Evolutionary conservation across 805 yeast species (phyloP).

Genomic region (Saccharomycopsis babjevae): DNA sequence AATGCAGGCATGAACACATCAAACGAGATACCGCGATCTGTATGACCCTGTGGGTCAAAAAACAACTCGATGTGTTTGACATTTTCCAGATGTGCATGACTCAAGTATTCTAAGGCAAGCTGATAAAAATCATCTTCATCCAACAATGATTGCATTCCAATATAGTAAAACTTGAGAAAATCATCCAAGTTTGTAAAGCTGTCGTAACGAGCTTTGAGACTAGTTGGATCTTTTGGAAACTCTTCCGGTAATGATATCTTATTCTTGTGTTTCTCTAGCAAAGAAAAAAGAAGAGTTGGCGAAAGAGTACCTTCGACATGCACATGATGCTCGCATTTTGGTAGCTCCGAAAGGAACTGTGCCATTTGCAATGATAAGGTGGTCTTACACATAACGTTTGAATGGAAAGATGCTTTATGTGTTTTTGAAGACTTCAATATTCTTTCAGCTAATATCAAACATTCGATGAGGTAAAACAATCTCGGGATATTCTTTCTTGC

Average conservation of each 20-base stretch:
- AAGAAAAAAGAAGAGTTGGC: conserved; percentile 59
- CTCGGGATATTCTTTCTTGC: too few relatives aligned
- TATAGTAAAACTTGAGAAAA: conserved; percentile 67
- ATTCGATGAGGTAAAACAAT: background rate
- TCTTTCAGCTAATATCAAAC: too few relatives aligned
- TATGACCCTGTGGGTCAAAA: conserved; percentile 80
- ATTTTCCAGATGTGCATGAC: conserved; percentile 48
- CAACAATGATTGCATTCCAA: conserved; percentile 69
- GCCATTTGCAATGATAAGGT: background rate
- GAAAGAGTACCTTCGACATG: conserved; percentile 78
- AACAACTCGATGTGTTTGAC: conserved; percentile 61
- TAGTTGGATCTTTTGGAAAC: conserved; percentile 53
- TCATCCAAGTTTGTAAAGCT: conserved; percentile 63
- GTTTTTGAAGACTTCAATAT: background rate
- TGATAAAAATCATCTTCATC: conserved; percentile 65
- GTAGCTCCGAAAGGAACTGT: conserved; percentile 53
- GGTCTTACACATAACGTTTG: background rate
- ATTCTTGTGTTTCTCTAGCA: conserved; percentile 51
- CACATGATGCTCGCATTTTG: conserved; percentile 82
- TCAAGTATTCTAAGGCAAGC: conserved; percentile 65
- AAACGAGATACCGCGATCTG: conserved; percentile 51
- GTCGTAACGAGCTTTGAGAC: conserved; percentile 46
- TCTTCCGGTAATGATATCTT: conserved; percentile 45
- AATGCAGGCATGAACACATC: conserved; percentile 58
- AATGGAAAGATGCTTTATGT: background rate